Evolutionary conservation across 106 monocot genomes (phyloP).

Genomic region (Apostasia ramifera): DNA sequence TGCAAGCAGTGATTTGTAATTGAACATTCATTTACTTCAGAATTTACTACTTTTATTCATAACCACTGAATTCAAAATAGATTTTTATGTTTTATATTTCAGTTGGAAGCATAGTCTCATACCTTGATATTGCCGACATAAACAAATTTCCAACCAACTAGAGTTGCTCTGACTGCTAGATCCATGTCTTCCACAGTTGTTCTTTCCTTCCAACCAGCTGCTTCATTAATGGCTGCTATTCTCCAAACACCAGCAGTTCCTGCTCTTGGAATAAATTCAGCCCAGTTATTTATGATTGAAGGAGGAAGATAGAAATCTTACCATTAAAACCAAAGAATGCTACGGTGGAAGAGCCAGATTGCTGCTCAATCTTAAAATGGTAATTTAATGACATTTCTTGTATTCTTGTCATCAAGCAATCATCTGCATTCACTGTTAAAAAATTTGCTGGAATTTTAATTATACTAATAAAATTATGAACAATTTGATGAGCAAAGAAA

Average conservation of each 20-base stretch:
- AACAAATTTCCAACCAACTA: slow-evolving; percentile 6
- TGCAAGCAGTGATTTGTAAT: slow-evolving; percentile 1
- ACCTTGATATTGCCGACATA: slow-evolving; percentile 5
- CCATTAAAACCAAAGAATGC: slow-evolving; percentile 83
- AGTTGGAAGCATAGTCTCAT: background rate
- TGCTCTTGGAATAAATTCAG: background rate
- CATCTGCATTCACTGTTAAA: slow-evolving; percentile 57
- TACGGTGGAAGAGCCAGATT: slow-evolving; percentile 52
- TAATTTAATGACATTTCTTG: slow-evolving; percentile 88
- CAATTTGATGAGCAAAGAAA: too few species aligned
- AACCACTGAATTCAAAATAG: too few species aligned
- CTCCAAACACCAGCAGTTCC: slow-evolving; percentile 11
- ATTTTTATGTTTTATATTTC: background rate
- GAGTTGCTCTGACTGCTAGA: slow-evolving; percentile 5
- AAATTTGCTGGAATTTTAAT: too few species aligned
- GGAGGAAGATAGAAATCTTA: background rate
- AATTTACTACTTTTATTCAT: too few species aligned
- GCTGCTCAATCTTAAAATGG: slow-evolving; percentile 85
- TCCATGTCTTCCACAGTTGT: slow-evolving; percentile 11
- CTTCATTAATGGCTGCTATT: slow-evolving; percentile 4
- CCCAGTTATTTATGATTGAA: too few species aligned
- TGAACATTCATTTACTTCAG: too few species aligned
- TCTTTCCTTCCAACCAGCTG: slow-evolving; percentile 11
- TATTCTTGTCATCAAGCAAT: slow-evolving; percentile 80
- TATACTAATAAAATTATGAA: too few species aligned